Evolutionary conservation across 106 monocot species (phyloP).

Genomic region (Vanilla planifolia): DNA sequence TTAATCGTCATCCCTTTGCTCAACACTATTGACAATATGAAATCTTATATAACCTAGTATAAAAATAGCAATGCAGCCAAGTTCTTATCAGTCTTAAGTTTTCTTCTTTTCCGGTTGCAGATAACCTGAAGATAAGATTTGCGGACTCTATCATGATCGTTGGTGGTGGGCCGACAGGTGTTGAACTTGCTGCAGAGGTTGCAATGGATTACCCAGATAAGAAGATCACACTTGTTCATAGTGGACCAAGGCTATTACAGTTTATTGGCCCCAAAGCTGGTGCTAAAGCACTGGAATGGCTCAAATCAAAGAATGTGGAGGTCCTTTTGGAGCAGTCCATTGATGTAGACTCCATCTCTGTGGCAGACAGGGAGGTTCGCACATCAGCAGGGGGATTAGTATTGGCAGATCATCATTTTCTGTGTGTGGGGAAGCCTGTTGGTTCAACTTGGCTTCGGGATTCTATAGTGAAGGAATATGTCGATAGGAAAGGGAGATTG

Average conservation of each 20-base stretch:
- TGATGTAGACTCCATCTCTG: conserved; percentile 12
- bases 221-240: conserved; percentile 25
- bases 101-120: conserved; percentile 9
- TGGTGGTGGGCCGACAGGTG: conserved; percentile 29
- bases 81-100: not conserved
- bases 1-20: not conserved
- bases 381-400: conserved; percentile 24
- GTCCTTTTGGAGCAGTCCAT: conserved; percentile 22
- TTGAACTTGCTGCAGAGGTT: conserved; percentile 32
- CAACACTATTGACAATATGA: not conserved
- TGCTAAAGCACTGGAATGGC: conserved; percentile 21
- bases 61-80: not conserved
- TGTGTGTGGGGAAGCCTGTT: conserved; percentile 20
- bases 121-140: conserved; percentile 22
- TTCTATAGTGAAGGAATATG: conserved; percentile 20
- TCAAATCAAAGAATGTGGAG: conserved; percentile 17
- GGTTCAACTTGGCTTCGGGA: conserved; percentile 29
- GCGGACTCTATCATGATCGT: conserved; percentile 26
- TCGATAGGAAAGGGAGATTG: conserved; percentile 26
- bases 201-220: conserved; percentile 31
- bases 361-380: conserved; percentile 8
- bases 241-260: conserved; percentile 19
- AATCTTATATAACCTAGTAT: not conserved
- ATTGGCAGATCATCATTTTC: conserved; percentile 27
- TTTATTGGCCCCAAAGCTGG: conserved; percentile 29